Evolutionary conservation across 805 yeast species (phyloP).

Genomic region (Saturnispora sanitii): DNA sequence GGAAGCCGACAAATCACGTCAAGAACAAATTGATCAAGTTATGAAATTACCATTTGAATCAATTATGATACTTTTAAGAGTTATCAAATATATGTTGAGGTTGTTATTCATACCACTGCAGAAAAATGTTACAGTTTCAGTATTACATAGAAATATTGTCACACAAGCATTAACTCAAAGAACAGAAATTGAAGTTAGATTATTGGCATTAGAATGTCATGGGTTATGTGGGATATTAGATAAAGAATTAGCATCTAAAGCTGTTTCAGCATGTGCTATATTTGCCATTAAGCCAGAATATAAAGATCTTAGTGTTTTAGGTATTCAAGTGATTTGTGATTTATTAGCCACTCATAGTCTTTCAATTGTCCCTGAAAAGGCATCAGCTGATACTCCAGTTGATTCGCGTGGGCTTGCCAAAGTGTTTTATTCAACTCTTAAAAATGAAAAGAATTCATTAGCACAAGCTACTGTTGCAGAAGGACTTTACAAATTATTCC

Average conservation of each 20-base stretch:
- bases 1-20: conserved; percentile 25
- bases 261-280: conserved; percentile 53
- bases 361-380: conserved; percentile 47
- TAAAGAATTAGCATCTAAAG: conserved; percentile 50
- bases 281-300: conserved; percentile 52
- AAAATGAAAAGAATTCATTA: conserved; percentile 45
- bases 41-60: conserved; percentile 36
- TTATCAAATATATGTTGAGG: conserved; percentile 62
- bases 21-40: conserved; percentile 29
- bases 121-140: conserved; percentile 53
- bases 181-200: conserved; percentile 43
- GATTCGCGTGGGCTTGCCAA: conserved; percentile 60
- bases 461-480: conserved; percentile 79
- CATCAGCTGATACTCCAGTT: conserved; percentile 36
- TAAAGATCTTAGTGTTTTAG: conserved; percentile 48
- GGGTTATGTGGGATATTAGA: conserved; percentile 76
- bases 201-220: conserved; percentile 61
- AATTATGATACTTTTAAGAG: conserved; percentile 51
- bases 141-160: conserved; percentile 67
- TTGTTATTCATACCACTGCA: conserved; percentile 54
- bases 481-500: conserved; percentile 70
- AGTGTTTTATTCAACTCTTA: conserved; percentile 56
- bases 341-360: conserved; percentile 70
- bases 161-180: conserved; percentile 61
- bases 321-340: conserved; percentile 67